A percentile compares a stretch with the other conserved stretches of the same genome.
phyloP scores from a whole-genome alignment of 805 yeast species.

The Metschnikowia kunwiensis region DNA sequence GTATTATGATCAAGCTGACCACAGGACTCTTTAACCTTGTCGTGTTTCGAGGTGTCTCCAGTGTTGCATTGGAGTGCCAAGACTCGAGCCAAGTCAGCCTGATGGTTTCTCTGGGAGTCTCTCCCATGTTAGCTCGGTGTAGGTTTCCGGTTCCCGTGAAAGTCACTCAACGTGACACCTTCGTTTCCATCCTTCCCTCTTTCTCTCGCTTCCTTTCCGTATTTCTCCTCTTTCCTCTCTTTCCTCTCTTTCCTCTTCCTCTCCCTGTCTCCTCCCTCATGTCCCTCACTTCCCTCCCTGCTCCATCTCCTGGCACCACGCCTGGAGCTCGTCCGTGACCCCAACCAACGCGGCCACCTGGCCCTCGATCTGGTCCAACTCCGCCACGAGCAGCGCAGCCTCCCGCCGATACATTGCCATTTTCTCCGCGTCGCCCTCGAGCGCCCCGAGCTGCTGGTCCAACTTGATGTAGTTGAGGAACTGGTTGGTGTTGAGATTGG shows the following conservation, averaged over 20 bases:
- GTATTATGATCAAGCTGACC: too few species aligned
- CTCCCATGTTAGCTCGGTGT: too few species aligned
- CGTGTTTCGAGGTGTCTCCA: too few species aligned
- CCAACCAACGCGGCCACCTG: slow-evolving; percentile 42
- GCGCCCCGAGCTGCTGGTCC: slow-evolving; percentile 37
- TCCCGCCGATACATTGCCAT: slow-evolving; percentile 26
- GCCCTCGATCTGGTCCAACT: slow-evolving; percentile 29
- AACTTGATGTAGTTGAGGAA: slow-evolving; percentile 49
- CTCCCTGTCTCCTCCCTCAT: not conserved
- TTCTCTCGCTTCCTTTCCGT: too few species aligned
- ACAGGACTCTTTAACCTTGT: too few species aligned
- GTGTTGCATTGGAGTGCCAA: too few species aligned
- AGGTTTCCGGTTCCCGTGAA: too few species aligned
- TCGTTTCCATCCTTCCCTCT: too few species aligned
- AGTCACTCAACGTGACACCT: too few species aligned
- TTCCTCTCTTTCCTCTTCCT: not conserved
- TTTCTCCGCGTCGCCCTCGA: slow-evolving; percentile 41
- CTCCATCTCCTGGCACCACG: slow-evolving; percentile 11
- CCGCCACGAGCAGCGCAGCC: slow-evolving; percentile 21
- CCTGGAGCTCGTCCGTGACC: slow-evolving; percentile 22
- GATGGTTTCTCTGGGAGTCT: too few species aligned
- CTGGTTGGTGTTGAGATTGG: slow-evolving; percentile 57
- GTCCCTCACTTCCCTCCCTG: not conserved
- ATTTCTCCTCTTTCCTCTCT: too few species aligned
- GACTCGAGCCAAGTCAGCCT: too few species aligned